phyloP scores from a whole-genome alignment of 495 filamentous ascomycete species.

The Penicillium silybi region DNA sequence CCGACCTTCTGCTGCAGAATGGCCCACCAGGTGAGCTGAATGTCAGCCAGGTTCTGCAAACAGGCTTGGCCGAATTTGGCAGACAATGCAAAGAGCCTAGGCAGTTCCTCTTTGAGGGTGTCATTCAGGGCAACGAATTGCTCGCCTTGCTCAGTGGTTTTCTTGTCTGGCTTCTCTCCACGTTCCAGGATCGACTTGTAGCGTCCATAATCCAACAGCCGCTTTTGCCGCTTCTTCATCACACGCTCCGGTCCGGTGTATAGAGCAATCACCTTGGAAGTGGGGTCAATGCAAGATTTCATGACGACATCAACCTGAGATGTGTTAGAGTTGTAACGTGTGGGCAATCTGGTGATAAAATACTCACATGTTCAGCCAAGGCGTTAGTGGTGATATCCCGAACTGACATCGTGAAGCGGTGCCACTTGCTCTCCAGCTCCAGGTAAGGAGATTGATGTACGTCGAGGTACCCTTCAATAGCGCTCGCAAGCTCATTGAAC shows the following conservation, averaged over 20 bases:
- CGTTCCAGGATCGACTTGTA: slow-evolving; percentile 71
- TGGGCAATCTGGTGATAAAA: slow-evolving; percentile 1
- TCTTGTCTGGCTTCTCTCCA: slow-evolving; percentile 77
- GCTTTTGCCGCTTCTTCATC: slow-evolving; percentile 90
- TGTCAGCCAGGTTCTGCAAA: slow-evolving; percentile 72
- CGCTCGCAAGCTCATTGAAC: slow-evolving; percentile 63
- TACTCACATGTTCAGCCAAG: slow-evolving; percentile 81
- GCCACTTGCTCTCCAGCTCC: slow-evolving; percentile 90
- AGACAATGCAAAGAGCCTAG: slow-evolving; percentile 75
- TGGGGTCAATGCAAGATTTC: slow-evolving; percentile 82
- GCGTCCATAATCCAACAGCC: slow-evolving; percentile 80
- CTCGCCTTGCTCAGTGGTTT: slow-evolving; percentile 74
- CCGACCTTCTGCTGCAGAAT: slow-evolving; percentile 78
- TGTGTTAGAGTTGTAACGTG: slow-evolving; percentile 6
- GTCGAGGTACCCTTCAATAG: slow-evolving; percentile 64
- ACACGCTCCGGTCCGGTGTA: slow-evolving; percentile 77
- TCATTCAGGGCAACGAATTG: slow-evolving; percentile 88
- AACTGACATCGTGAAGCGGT: slow-evolving; percentile 73
- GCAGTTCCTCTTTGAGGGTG: slow-evolving; percentile 86
- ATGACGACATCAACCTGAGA: slow-evolving; percentile 66
- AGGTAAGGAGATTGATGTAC: slow-evolving; percentile 59
- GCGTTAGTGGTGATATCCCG: slow-evolving; percentile 73
- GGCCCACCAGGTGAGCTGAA: slow-evolving; percentile 75
- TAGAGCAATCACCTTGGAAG: slow-evolving; percentile 73
- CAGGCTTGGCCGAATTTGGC: slow-evolving; percentile 75